Percentiles rank a stretch among this genome's conserved stretches.
Evolutionary conservation across 768 basidiomycete species (phyloP).

Genomic region (Russula olivacea): DNA sequence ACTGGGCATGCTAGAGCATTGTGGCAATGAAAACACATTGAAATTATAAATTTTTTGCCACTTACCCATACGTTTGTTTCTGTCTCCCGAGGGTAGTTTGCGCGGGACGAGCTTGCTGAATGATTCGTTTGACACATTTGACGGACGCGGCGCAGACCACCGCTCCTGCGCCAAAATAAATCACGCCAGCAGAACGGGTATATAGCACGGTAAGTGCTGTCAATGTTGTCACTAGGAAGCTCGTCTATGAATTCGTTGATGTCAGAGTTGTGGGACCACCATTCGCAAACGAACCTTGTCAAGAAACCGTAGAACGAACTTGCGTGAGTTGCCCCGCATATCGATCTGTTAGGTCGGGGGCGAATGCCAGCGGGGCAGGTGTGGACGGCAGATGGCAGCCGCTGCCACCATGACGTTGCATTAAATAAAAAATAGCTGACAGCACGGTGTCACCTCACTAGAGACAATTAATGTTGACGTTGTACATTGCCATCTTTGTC

Average conservation of each 20-base stretch:
- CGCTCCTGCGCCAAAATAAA: conserved; percentile 56
- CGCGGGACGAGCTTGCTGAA: conserved; percentile 61
- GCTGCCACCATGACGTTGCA: background rate
- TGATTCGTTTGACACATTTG: conserved; percentile 52
- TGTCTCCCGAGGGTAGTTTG: conserved; percentile 32
- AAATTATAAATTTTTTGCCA: background rate
- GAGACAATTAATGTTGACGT: background rate
- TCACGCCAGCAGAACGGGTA: conserved; percentile 56
- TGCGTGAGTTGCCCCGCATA: background rate
- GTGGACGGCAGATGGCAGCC: background rate
- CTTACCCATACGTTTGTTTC: conserved; percentile 66
- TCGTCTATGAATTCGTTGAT: conserved; percentile 41
- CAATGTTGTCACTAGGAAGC: conserved; percentile 47
- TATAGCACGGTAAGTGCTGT: conserved; percentile 48
- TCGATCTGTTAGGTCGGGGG: background rate
- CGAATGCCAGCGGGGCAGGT: no score
- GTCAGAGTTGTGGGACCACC: conserved; percentile 8
- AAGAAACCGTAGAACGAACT: conserved; percentile 10
- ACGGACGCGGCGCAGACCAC: conserved; percentile 50
- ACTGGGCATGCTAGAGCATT: conserved; percentile 63
- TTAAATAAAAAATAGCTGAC: no score
- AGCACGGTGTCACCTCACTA: background rate
- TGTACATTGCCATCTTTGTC: conserved; percentile 3
- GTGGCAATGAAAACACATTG: background rate
- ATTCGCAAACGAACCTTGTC: conserved; percentile 18